A percentile compares a stretch with the other conserved stretches of the same genome.
phyloP scores from a whole-genome alignment of 2,329 filamentous ascomycete species.

The Penicillium digitatum region DNA sequence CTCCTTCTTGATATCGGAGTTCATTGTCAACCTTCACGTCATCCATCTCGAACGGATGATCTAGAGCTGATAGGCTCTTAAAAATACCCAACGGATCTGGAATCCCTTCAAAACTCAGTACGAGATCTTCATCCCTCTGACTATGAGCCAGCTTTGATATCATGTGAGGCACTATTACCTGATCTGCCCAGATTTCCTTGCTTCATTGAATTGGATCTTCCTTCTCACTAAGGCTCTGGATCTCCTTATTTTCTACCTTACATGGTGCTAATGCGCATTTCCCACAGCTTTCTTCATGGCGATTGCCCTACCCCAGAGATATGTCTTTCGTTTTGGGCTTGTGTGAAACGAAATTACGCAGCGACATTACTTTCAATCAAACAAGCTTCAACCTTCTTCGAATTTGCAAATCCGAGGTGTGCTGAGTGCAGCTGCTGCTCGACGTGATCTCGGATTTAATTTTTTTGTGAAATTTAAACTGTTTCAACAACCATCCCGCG shows the following conservation, averaged over 20 bases:
- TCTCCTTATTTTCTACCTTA: neutral
- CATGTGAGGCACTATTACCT: conserved; percentile 18
- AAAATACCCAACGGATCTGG: neutral
- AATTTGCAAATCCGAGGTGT: conserved; percentile 16
- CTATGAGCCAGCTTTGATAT: conserved; percentile 27
- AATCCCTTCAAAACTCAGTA: conserved; percentile 10
- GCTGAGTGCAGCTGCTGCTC: conserved; percentile 20
- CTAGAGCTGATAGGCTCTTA: neutral
- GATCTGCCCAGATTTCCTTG: conserved; percentile 1
- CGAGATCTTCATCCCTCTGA: conserved; percentile 19
- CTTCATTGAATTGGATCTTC: neutral
- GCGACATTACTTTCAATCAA: conserved; percentile 36
- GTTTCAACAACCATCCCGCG: conserved; percentile 14
- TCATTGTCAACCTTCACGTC: conserved; percentile 1
- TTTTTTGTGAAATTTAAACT: conserved; percentile 22
- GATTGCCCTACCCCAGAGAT: conserved; percentile 41
- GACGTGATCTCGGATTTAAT: conserved; percentile 12
- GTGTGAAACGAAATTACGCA: conserved; percentile 42
- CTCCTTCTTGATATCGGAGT: conserved; percentile 11
- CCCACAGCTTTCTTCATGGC: conserved; percentile 39
- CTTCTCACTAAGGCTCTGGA: conserved; percentile 1
- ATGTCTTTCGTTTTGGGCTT: conserved; percentile 45
- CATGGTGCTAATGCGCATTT: conserved; percentile 20
- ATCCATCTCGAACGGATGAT: conserved; percentile 1
- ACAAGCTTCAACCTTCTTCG: conserved; percentile 25